Evolutionary conservation across 306 rosid genomes (phyloP).

Genomic region (Prunus fruticosa): DNA sequence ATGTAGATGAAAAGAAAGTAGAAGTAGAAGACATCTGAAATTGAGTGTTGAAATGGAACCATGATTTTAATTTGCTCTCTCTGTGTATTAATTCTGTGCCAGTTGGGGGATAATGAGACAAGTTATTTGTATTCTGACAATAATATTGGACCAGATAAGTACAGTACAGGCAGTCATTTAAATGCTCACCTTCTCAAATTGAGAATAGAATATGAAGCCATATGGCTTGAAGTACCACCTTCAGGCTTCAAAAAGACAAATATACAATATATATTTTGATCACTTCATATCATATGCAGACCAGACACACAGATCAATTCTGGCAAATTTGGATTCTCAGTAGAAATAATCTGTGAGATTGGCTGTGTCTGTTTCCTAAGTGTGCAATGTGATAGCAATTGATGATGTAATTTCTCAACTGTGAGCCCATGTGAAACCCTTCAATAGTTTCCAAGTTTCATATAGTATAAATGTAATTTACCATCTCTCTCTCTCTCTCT

Average conservation of each 20-base stretch:
- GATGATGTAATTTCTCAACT: not conserved
- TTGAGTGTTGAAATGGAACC: too few species aligned
- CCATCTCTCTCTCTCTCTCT: slow-evolving; percentile 21
- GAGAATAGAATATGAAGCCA: not conserved
- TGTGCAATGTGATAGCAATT: not conserved
- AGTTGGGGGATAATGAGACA: not conserved
- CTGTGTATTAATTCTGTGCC: not conserved
- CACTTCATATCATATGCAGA: not conserved
- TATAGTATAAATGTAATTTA: not conserved
- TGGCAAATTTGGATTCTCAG: not conserved
- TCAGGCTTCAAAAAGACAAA: not conserved
- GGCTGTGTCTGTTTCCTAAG: not conserved
- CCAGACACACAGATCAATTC: not conserved
- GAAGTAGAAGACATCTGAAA: not conserved
- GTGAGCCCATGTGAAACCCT: slow-evolving; percentile 9
- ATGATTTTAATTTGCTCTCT: too few species aligned
- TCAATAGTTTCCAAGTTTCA: not conserved
- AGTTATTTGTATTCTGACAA: not conserved
- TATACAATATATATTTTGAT: not conserved
- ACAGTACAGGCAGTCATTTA: not conserved
- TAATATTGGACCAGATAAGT: not conserved
- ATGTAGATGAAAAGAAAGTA: not conserved
- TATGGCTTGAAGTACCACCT: not conserved
- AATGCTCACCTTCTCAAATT: not conserved
- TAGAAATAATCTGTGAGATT: not conserved